phyloP scores from a whole-genome alignment of 192 early-diverging fungal species.

The Powellomyces hirtus region DNA sequence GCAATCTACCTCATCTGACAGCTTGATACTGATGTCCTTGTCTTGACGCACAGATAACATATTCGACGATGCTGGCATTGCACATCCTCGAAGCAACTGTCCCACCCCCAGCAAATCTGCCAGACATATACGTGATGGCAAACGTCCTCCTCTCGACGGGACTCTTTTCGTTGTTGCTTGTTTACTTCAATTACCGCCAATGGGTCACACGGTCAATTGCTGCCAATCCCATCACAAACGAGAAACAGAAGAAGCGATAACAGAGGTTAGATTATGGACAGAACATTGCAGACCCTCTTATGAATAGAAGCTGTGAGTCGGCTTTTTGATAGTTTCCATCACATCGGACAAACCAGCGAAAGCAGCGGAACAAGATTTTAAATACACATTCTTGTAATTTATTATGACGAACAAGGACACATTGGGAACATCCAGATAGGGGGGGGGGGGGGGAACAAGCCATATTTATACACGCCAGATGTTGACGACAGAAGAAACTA shows the following conservation, averaged over 20 bases:
- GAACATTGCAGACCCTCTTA: no score
- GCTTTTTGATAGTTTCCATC: no score
- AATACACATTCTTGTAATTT: no score
- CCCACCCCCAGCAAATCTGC: conserved; percentile 65
- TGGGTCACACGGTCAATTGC: neutral
- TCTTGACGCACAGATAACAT: conserved; percentile 31
- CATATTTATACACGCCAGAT: no score
- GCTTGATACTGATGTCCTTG: neutral
- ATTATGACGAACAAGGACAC: no score
- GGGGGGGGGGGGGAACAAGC: no score
- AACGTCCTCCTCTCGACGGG: conserved; percentile 72
- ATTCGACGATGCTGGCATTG: conserved; percentile 49
- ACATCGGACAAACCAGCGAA: no score
- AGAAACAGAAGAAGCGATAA: neutral
- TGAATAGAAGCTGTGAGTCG: no score
- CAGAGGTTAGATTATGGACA: no score
- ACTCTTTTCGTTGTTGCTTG: conserved; percentile 63
- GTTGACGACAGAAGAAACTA: no score
- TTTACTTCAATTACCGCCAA: conserved; percentile 75
- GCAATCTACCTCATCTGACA: neutral
- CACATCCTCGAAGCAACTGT: conserved; percentile 62
- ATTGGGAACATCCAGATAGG: no score
- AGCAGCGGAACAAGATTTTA: no score
- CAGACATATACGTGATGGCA: conserved; percentile 78
- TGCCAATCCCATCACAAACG: neutral